Evolutionary conservation across 805 yeast genomes (phyloP).

Genomic region (Huiozyma sinensis): DNA sequence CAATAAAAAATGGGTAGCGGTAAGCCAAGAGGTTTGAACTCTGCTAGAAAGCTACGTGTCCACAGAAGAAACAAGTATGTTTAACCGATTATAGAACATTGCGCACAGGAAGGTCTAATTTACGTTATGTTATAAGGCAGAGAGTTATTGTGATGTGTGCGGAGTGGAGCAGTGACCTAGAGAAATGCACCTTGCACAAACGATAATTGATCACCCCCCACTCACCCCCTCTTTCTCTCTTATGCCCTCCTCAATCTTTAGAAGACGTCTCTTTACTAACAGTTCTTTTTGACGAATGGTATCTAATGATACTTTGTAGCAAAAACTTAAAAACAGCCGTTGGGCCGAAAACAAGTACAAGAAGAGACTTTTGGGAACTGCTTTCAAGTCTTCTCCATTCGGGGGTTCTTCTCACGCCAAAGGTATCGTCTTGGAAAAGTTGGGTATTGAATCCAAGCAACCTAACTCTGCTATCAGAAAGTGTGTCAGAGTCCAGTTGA

Average conservation of each 20-base stretch:
- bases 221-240: too few relatives aligned
- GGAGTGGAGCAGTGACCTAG: too few relatives aligned
- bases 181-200: too few relatives aligned
- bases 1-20: conserved; percentile 87
- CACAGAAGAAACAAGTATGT: conserved; percentile 88
- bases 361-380: conserved; percentile 98
- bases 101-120: too few relatives aligned
- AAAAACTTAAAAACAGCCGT: conserved; percentile 39
- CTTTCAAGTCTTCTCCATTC: conserved; percentile 99
- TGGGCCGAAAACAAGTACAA: conserved; percentile 99
- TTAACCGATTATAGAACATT: too few relatives aligned
- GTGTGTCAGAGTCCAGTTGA: conserved; percentile 99
- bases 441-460: conserved; percentile 99
- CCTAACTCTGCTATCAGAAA: conserved; percentile 99
- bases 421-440: conserved; percentile 98
- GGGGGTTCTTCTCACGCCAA: conserved; percentile 99
- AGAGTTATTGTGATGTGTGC: too few relatives aligned
- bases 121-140: too few relatives aligned
- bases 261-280: not conserved
- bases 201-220: too few relatives aligned
- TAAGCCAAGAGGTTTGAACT: conserved; percentile 99
- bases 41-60: conserved; percentile 99
- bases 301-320: not conserved
- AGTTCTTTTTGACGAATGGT: not conserved
- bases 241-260: not conserved